These are phyloP conservation scores for Penicillium fimorum DNA, from an alignment of 495 filamentous ascomycete genomes.

Conservation along the genomic window DNA sequence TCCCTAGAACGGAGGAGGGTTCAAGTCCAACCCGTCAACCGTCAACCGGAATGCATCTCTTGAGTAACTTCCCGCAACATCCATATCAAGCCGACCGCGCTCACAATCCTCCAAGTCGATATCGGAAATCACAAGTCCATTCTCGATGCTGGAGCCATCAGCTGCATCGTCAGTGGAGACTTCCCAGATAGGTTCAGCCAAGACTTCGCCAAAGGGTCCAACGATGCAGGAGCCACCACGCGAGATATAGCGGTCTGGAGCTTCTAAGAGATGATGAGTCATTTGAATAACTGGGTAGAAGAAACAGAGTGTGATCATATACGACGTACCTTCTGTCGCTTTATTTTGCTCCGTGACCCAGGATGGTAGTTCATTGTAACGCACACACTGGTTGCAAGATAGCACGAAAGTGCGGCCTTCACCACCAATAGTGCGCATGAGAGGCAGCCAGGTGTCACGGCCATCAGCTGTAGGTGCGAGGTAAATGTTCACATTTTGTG, in stretches of 20 bases:
- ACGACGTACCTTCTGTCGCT: neutral
- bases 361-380: constrained; percentile 51
- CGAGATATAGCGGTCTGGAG: neutral
- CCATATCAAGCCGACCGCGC: constrained; percentile 60
- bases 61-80: constrained; percentile 78
- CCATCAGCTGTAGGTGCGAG: constrained; percentile 89
- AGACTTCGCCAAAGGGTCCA: constrained; percentile 70
- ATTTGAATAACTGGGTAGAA: neutral
- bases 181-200: constrained; percentile 83
- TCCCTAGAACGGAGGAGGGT: constrained; percentile 51
- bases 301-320: neutral
- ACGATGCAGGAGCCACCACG: constrained; percentile 83
- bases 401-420: constrained; percentile 86
- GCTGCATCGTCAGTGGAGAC: constrained; percentile 54
- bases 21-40: constrained; percentile 72
- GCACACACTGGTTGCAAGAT: constrained; percentile 79
- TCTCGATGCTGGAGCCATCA: neutral
- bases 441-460: constrained; percentile 77
- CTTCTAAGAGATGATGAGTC: neutral
- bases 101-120: constrained; percentile 66
- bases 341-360: constrained; percentile 47
- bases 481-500: constrained; percentile 90
- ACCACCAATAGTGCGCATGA: constrained; percentile 76
- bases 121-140: constrained; percentile 47
- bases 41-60: constrained; percentile 79